Percentiles rank a stretch among this genome's conserved stretches.
phyloP scores from a whole-genome alignment of 495 filamentous ascomycete genomes.

The Hypoxylon crocopeplum region DNA sequence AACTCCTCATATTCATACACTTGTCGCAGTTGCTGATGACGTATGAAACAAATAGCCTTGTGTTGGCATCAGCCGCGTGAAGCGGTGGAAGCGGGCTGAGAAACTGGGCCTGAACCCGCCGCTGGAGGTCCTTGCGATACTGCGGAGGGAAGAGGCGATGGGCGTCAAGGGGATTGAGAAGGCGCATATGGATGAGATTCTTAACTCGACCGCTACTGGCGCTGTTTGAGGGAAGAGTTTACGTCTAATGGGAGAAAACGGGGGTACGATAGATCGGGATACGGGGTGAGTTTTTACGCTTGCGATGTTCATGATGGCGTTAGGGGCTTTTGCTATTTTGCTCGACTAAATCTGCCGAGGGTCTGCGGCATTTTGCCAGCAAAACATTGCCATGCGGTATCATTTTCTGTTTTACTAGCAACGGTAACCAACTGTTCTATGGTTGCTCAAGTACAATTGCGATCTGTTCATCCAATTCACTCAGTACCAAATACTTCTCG shows the following conservation, averaged over 20 bases:
- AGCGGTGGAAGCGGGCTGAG: constrained; percentile 89
- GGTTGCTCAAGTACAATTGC: constrained; percentile 1
- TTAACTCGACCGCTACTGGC: constrained; percentile 58
- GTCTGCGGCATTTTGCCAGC: not conserved
- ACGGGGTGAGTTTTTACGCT: not conserved
- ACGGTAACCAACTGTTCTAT: too few relatives aligned
- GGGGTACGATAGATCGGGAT: constrained; percentile 20
- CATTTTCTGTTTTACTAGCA: not conserved
- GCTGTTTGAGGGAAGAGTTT: constrained; percentile 24
- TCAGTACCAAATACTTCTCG: constrained; percentile 95
- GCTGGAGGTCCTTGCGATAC: constrained; percentile 86
- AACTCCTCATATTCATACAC: too few relatives aligned
- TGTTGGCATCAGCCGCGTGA: constrained; percentile 80
- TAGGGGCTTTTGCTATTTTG: constrained; percentile 24
- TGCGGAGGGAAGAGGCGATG: constrained; percentile 72
- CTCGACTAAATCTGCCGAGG: constrained; percentile 12
- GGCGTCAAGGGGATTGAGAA: constrained; percentile 57
- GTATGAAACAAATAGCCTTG: constrained; percentile 66
- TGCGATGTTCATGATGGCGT: constrained; percentile 27
- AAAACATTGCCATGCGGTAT: not conserved
- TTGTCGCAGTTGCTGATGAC: constrained; percentile 27
- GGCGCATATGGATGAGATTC: constrained; percentile 82
- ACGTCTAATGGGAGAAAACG: not conserved
- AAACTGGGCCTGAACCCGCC: constrained; percentile 81
- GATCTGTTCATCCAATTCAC: constrained; percentile 8